Conservation (phyloP, 257 asterid species). For the Nicotiana sylvestris region DNA sequence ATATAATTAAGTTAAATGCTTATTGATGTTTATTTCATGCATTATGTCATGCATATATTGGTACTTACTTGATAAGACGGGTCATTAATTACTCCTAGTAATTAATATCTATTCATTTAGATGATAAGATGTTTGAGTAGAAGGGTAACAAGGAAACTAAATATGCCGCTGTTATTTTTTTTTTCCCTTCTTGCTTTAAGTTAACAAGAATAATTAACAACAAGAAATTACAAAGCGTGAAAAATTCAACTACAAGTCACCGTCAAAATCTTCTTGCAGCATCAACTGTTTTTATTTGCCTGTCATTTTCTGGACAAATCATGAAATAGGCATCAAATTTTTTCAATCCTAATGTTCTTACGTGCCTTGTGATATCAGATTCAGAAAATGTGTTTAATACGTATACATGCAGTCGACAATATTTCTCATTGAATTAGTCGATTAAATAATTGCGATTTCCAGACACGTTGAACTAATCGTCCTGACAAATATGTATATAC, state of each 20-base stretch:
- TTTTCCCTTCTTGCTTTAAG: neutral
- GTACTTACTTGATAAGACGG: neutral
- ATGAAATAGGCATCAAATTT: neutral
- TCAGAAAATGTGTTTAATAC: neutral
- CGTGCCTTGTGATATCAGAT: neutral
- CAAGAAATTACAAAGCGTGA: neutral
- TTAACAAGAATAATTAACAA: no score
- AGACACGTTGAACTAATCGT: neutral
- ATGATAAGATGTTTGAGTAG: neutral
- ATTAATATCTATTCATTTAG: neutral
- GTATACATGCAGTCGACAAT: neutral
- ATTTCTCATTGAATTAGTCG: neutral
- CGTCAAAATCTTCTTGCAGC: neutral
- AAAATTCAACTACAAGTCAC: neutral
- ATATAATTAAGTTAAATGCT: neutral
- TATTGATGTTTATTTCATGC: neutral
- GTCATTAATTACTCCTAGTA: neutral
- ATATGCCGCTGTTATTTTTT: neutral
- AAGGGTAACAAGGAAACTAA: neutral
- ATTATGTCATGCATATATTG: neutral
- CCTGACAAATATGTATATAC: neutral
- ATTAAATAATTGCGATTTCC: neutral
- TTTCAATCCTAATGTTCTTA: neutral
- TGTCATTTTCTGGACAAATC: conserved; percentile 3
- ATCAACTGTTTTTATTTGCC: neutral